A percentile compares a stretch with the other conserved stretches of the same genome.
Conservation (phyloP, 2,329 filamentous ascomycete species). For the Bipolaris oryzae region DNA sequence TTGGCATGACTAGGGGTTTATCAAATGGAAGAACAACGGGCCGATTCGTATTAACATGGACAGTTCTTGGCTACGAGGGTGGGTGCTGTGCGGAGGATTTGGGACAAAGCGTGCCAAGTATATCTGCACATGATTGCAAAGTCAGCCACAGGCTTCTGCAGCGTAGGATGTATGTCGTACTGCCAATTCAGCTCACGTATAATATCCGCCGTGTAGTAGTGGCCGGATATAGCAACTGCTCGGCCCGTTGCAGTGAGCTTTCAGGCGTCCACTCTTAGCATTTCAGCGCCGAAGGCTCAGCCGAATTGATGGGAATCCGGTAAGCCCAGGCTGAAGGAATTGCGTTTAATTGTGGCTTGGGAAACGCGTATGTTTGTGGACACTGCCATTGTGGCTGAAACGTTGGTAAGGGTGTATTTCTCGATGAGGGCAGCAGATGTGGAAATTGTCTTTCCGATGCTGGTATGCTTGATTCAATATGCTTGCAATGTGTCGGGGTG, state of each 20-base stretch:
- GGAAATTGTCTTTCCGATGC: not conserved
- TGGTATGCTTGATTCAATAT: not conserved
- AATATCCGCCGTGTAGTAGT: not conserved
- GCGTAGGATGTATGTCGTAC: not conserved
- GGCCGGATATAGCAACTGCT: not conserved
- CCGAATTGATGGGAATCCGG: not conserved
- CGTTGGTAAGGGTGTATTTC: not conserved
- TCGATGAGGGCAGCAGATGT: not conserved
- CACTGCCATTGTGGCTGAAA: not conserved
- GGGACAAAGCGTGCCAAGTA: no score
- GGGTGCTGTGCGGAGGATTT: no score
- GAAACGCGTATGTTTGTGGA: not conserved
- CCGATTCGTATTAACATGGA: no score
- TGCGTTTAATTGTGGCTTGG: not conserved
- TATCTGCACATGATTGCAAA: no score
- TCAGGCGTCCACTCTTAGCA: not conserved
- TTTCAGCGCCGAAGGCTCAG: not conserved
- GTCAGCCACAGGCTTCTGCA: no score
- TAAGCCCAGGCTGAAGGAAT: not conserved
- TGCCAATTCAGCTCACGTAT: not conserved
- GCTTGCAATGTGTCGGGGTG: not conserved
- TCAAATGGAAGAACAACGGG: no score
- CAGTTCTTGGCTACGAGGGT: no score
- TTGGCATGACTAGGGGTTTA: no score
- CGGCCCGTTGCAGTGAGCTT: not conserved